Percentiles rank a stretch among this genome's conserved stretches.
These are phyloP conservation scores for Boletus coccyginus DNA, from an alignment of 768 basidiomycete genomes.

Conservation along the genomic window DNA sequence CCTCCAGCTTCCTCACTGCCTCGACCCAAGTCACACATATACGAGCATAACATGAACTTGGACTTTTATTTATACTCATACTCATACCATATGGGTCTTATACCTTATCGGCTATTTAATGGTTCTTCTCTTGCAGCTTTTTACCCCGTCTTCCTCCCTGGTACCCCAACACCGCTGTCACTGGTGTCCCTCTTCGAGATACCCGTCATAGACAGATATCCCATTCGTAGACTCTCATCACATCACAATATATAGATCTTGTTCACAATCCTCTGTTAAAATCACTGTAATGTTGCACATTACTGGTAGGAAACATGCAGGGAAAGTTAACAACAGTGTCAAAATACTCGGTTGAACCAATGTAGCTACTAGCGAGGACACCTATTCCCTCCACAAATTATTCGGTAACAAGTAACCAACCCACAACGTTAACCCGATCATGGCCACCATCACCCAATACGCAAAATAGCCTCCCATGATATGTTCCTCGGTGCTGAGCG, in stretches of 20 bases:
- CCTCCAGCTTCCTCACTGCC: not conserved
- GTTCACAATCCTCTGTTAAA: not conserved
- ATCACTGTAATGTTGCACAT: no score
- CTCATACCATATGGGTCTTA: not conserved
- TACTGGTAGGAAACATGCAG: no score
- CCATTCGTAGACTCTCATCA: not conserved
- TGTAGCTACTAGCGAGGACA: no score
- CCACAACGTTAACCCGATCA: constrained; percentile 30
- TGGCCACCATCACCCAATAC: constrained; percentile 38
- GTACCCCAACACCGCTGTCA: not conserved
- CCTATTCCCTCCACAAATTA: constrained; percentile 18
- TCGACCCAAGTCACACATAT: not conserved
- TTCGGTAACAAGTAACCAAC: constrained; percentile 35
- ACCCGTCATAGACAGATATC: not conserved
- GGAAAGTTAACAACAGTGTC: no score
- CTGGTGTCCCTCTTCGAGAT: not conserved
- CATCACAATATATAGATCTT: not conserved
- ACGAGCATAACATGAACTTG: not conserved
- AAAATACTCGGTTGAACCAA: no score
- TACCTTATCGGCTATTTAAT: not conserved
- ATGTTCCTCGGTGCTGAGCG: constrained; percentile 28
- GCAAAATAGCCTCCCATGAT: constrained; percentile 57
- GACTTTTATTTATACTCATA: not conserved
- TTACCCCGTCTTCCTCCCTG: not conserved
- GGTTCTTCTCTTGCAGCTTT: not conserved